Base-by-base conservation (phyloP, 2,329 filamentous ascomycete species). In the Cladosporium velox region DNA sequence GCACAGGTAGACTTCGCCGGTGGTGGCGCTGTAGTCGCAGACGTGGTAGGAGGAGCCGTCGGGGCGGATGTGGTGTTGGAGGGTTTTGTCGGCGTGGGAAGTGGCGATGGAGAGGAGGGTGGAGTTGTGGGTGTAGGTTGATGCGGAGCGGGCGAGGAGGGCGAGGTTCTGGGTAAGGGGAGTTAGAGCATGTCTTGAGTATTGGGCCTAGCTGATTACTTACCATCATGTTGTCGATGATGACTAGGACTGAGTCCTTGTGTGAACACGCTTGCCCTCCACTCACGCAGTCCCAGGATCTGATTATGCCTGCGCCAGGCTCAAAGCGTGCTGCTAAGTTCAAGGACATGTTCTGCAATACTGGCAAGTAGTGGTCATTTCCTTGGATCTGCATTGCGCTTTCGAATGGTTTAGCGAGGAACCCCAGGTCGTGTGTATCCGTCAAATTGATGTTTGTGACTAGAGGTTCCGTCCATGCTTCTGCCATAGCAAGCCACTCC, bases 211-310 rank as follows among this genome's bases (percentile, higher is more conserved):
- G n/a, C 2, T 11, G n/a, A 21, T 11, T 21, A 3, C 52, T 34
- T 34, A 12, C 52, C 52, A 70, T 70, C 65, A 67, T 70, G 26
- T 67, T 70, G 64, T 70, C 68, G 62, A 70, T 67, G 12, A 68
- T 70, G 11, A 70, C 67, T 2, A 70, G 62, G 15, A 67, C 61
- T 4, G 67, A 70, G 41, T 69, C 68, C 7, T 64, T 34, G 57
- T 70, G 67, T 4, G 68, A 59, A 47, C 64, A 67, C 11, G 58
- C 26, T 47, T 47, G 44, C 12, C 58, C 65, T 21, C 49, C 54
- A 38, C 68, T 67, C 26, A 64, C 60, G 41, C 59, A 68, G 30
- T 69, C 65, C 68, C 68, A 69, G 14, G 66, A 67, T 26, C 68
- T 62, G 51, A 69, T 67, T 21, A 69, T 63, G 28, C 67, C 68